Conservation (phyloP, 305 asterid genomes). For the Fraxinus greggii region DNA sequence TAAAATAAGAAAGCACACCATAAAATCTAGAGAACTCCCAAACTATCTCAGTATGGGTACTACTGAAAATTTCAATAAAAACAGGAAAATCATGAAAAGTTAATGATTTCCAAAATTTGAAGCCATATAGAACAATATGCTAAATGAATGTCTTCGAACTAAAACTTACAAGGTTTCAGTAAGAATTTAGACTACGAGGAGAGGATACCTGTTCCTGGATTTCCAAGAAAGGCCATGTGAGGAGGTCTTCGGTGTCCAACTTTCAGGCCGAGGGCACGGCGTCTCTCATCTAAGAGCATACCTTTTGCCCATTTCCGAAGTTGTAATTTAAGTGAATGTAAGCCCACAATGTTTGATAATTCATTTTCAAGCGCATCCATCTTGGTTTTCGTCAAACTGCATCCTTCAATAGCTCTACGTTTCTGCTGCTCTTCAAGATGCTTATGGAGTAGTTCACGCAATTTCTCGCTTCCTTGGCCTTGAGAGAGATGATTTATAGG, state of each 20-base stretch:
- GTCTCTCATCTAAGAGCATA: constrained; percentile 94
- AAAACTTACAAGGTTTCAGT: neutral
- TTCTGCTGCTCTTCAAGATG: constrained; percentile 79
- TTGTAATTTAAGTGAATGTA: constrained; percentile 71
- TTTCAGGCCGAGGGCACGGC: constrained; percentile 83
- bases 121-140: neutral
- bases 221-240: constrained; percentile 98
- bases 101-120: neutral
- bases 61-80: constrained; percentile 6
- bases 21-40: constrained; percentile 17
- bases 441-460: constrained; percentile 60
- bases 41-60: neutral
- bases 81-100: neutral
- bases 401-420: constrained; percentile 75
- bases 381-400: constrained; percentile 64
- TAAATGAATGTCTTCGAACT: neutral
- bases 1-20: neutral
- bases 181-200: constrained; percentile 2
- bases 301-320: constrained; percentile 95
- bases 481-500: constrained; percentile 80
- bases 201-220: constrained; percentile 86
- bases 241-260: constrained; percentile 89
- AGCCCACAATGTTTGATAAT: constrained; percentile 68
- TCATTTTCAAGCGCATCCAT: constrained; percentile 81
- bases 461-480: constrained; percentile 68